Percentiles rank a stretch among this genome's conserved stretches.
Evolutionary conservation across 2,329 filamentous ascomycete genomes (phyloP).

Genomic region (Parascedosporium putredinis): DNA sequence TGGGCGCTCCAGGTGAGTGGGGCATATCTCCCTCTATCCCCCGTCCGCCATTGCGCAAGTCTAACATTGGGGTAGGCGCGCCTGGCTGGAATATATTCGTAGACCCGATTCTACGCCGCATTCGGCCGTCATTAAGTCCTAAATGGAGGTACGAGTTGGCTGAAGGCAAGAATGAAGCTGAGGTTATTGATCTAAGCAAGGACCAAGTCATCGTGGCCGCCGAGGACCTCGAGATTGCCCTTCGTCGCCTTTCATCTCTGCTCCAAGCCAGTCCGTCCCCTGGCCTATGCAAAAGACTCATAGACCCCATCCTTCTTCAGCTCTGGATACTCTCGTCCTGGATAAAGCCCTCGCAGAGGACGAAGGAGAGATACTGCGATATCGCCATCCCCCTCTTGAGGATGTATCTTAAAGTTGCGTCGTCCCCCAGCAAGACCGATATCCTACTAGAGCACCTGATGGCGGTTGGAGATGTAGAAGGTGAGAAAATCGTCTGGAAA

Average conservation of each 20-base stretch:
- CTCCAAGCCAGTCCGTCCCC: slow-evolving; percentile 56
- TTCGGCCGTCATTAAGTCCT: slow-evolving; percentile 32
- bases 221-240: slow-evolving; percentile 34
- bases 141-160: background rate
- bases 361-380: slow-evolving; percentile 28
- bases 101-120: slow-evolving; percentile 40
- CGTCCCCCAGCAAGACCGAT: slow-evolving; percentile 37
- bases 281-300: slow-evolving; percentile 50
- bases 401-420: slow-evolving; percentile 47
- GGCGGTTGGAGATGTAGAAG: slow-evolving; percentile 36
- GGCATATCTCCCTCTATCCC: background rate
- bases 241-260: slow-evolving; percentile 46
- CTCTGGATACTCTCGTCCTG: slow-evolving; percentile 54
- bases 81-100: slow-evolving; percentile 55
- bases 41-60: background rate
- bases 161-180: slow-evolving; percentile 21
- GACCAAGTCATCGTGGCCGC: slow-evolving; percentile 34
- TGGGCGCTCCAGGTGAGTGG: slow-evolving; percentile 47
- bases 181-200: slow-evolving; percentile 34
- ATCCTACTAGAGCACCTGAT: slow-evolving; percentile 43
- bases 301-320: slow-evolving; percentile 47
- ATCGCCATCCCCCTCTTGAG: slow-evolving; percentile 41
- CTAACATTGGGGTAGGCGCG: slow-evolving; percentile 24
- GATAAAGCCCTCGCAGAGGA: slow-evolving; percentile 21
- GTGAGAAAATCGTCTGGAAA: slow-evolving; percentile 33